Evolutionary conservation across 1,284 basidiomycete species (phyloP).

Genomic region (Ceratobasidium sp.): DNA sequence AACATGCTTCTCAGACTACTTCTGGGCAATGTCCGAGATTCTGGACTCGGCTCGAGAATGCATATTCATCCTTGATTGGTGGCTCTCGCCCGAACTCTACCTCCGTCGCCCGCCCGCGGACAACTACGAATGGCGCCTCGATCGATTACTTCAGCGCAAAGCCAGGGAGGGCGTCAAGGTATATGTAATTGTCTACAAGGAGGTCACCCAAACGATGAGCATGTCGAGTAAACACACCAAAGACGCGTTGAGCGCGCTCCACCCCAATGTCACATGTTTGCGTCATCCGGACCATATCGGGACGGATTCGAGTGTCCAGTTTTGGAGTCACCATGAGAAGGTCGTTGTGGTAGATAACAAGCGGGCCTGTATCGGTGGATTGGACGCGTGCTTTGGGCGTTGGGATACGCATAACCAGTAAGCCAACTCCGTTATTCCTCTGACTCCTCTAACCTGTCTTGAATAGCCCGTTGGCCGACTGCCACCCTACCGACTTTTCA

Average conservation of each 20-base stretch:
- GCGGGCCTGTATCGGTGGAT: constrained; percentile 82
- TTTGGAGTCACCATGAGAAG: constrained; percentile 90
- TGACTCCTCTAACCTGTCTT: constrained; percentile 20
- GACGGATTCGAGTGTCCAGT: constrained; percentile 67
- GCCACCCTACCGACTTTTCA: constrained; percentile 85
- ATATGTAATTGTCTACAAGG: constrained; percentile 91
- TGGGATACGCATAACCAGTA: constrained; percentile 89
- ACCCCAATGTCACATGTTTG: constrained; percentile 78
- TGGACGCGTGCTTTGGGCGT: constrained; percentile 93
- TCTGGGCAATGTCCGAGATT: constrained; percentile 92
- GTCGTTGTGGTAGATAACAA: constrained; percentile 90
- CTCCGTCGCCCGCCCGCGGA: constrained; percentile 88
- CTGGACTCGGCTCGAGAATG: constrained; percentile 80
- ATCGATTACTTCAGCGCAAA: constrained; percentile 85
- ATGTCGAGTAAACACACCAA: constrained; percentile 90
- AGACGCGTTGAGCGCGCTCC: constrained; percentile 82
- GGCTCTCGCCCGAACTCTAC: constrained; percentile 92
- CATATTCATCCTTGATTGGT: constrained; percentile 88
- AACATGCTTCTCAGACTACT: constrained; percentile 70
- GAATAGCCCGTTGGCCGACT: constrained; percentile 81
- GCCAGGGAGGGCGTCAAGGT: constrained; percentile 91
- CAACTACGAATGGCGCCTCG: constrained; percentile 87
- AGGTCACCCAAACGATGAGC: constrained; percentile 91
- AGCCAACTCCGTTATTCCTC: too few species aligned
- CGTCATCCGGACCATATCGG: constrained; percentile 92